phyloP scores from a whole-genome alignment of 441 rosid species.

The Gossypium gossypioides region DNA sequence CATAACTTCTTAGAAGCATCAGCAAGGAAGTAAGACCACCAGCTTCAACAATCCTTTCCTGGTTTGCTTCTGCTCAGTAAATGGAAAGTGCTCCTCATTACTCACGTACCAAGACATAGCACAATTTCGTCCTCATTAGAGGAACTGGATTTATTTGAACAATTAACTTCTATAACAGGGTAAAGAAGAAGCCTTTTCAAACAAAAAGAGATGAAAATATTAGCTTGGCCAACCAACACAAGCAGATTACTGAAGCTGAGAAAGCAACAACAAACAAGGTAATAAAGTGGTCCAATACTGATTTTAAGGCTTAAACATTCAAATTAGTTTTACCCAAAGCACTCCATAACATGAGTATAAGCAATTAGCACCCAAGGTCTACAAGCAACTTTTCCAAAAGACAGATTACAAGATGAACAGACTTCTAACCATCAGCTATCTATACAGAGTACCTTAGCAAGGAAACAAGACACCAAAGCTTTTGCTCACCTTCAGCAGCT shows the following conservation, averaged over 20 bases:
- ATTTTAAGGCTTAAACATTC: not conserved
- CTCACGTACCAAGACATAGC: not conserved
- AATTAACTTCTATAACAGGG: not conserved
- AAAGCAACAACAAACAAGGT: slow-evolving; percentile 2
- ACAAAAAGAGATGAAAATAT: not conserved
- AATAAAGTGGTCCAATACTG: not conserved
- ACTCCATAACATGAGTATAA: not conserved
- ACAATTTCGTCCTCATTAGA: not conserved
- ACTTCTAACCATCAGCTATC: not conserved
- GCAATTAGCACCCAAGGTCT: not conserved
- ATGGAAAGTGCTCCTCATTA: slow-evolving; percentile 11
- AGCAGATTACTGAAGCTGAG: not conserved
- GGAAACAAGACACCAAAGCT: not conserved
- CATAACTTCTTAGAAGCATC: slow-evolving; percentile 86
- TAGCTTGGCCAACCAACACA: slow-evolving; percentile 1
- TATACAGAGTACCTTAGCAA: not conserved
- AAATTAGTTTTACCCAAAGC: not conserved
- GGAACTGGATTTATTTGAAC: slow-evolving; percentile 1
- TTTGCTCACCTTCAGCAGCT: slow-evolving; percentile 85
- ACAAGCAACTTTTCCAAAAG: not conserved
- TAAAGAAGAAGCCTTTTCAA: not conserved
- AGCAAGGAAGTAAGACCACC: slow-evolving; percentile 90
- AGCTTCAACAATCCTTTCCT: slow-evolving; percentile 87
- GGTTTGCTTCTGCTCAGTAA: slow-evolving; percentile 64
- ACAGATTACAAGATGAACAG: not conserved